Base-by-base conservation (phyloP, 805 yeast species). In the Zygoascus tannicola region DNA sequence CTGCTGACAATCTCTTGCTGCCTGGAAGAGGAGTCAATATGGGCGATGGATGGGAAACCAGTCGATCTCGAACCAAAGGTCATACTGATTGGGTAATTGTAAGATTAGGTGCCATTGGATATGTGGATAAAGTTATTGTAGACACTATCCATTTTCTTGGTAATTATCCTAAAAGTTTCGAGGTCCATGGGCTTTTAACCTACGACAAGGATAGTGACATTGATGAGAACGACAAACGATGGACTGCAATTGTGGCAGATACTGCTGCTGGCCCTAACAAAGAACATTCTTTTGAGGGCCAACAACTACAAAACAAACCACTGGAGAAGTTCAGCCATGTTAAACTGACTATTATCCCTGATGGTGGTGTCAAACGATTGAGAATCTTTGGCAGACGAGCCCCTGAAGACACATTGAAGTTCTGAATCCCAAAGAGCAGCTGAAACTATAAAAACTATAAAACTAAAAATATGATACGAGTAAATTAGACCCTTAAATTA, bases 31-130 rank as follows among this genome's bases (percentile, higher is more conserved):
- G 98, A 42, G 76, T 73, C 55, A 96, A 90, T 63, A 90, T 90
- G 97, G 78, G 92, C 41, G 97, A 92, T 59, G 98, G 98, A 12
- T 90, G 98, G 98, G 98, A 90, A 62, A 90, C 98, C 20, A 77
- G 76, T 55, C 77, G 98, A 61, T 86, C 96, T 1, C 75, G 97
- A 60, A 70, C 67, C 10, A 75, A 79, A 3, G 87, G 85, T 36
- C 97, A 90, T 61, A 78, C 75, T 32, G 98, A 90, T 68, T 90
- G 96, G 96, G 95, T 78, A 2, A 75, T 85, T 42, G 74, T 90
- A 46, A 76, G 81, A 54, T 73, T 90, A 43, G 97, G 96, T 16
- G 76, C 80, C 28, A 70, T 85, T 3, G 69, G 69, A 14, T 50
- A 54, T 35, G 69, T 86, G 43, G 66, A 71, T 21, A 68, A 74